Conservation (phyloP, 1,284 basidiomycete genomes). For the Phellinidium pouzarii region DNA sequence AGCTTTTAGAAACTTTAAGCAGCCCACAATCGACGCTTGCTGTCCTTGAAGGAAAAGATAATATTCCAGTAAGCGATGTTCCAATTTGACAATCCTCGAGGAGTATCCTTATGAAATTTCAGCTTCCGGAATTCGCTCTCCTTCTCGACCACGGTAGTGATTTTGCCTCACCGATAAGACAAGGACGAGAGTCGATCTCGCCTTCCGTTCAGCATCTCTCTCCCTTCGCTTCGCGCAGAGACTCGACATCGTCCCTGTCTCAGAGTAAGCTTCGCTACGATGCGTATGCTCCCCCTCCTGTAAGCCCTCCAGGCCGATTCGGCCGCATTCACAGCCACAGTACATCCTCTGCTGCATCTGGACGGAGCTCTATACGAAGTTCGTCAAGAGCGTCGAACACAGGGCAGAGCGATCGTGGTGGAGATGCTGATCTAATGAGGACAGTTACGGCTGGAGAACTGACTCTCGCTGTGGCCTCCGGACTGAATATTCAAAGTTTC, state of each 20-base stretch:
- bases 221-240: constrained; percentile 20
- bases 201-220: not conserved
- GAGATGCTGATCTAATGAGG: constrained; percentile 28
- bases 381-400: constrained; percentile 15
- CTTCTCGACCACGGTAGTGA: not conserved
- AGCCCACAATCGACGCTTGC: constrained; percentile 30
- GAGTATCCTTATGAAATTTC: not conserved
- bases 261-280: constrained; percentile 55
- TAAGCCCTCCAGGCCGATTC: not conserved
- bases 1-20: constrained; percentile 46
- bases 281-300: constrained; percentile 48
- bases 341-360: not conserved
- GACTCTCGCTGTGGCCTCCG: constrained; percentile 40
- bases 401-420: constrained; percentile 23
- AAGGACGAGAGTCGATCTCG: constrained; percentile 16
- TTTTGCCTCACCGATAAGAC: not conserved
- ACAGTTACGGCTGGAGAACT: constrained; percentile 53
- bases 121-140: constrained; percentile 14
- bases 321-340: constrained; percentile 1
- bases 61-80: constrained; percentile 3
- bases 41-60: constrained; percentile 25
- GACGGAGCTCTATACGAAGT: constrained; percentile 24
- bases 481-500: not conserved
- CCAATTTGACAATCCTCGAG: too few relatives aligned
- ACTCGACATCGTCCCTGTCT: constrained; percentile 28